Base-by-base conservation (phyloP, 1,284 basidiomycete species). In the Fomitopsis betulina region DNA sequence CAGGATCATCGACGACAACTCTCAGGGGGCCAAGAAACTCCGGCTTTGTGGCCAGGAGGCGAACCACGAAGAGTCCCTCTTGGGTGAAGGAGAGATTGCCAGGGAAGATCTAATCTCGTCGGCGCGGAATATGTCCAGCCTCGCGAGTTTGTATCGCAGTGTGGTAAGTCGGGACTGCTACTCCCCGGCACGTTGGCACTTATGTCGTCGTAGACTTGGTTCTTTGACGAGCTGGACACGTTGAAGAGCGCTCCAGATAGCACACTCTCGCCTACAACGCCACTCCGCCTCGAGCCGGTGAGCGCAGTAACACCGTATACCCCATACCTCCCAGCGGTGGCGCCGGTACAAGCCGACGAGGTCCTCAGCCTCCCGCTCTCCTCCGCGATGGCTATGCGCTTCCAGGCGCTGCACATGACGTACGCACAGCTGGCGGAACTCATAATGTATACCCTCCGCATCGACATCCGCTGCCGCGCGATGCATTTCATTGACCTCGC, bases 351-450 rank as follows among this genome's bases (percentile, higher is more conserved):
- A 12, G 65, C 76, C 3, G 71, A 75, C 27, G 81, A 84, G 25
- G 75, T 79, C 37, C 76, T 94, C 33, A 79, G 77, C 54, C 77
- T 97, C 17, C 92, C 93, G 1, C 76, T 97, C 38, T 94, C 93
- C 0, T 78, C 78, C 43, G 94, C 94, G 60, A 96, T 96, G 94
- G 80, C 87, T 6, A 71, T 94, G 93, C 93, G 94, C 32, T 96
- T 94, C 75, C 89, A 95, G 68, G 89, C 94, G 0, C 79, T 98
- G 45, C 79, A 96, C 38, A 87, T 89, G 71, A 96, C 95, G 2
- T 99, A 94, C 66, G 85, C 89, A 57, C 92, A 95, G 65, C 81
- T 99, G 5, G 87, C 93, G 2, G 87, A 92, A 66, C 81, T 94
- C 59, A 87, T 98, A 53, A 76, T 98, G 42, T 89, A 93, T 70